Base-by-base conservation (phyloP, 495 filamentous ascomycete genomes). In the Lasiosphaeria ovina region DNA sequence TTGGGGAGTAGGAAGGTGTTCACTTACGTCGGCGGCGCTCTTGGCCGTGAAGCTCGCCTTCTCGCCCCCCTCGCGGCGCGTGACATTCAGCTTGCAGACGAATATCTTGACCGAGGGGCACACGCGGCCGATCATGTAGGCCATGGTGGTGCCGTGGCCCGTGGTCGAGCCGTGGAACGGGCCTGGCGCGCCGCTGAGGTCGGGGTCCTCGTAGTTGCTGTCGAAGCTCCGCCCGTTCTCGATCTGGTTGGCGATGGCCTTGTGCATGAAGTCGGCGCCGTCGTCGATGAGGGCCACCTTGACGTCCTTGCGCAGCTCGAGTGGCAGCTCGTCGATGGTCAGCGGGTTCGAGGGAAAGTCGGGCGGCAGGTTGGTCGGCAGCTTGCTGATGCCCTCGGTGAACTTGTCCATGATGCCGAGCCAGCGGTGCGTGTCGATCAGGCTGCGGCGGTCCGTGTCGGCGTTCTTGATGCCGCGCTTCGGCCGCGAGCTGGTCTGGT, bases 121-220 rank as follows among this genome's bases (percentile, higher is more conserved):
- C 1, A 79, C 57, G 16, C 64, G 58, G 38, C 57, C 57, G 12
- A 80, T 73, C 12, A 72, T 55, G 31, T 57, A 64, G 0, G 74
- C 77, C 74, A 80, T 80, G 44, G 65, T 42, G 0, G 77, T 80
- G 0, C 77, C 77, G 57, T 79, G 76, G 11, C 69, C 70, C 4
- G 64, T 62, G 6, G 56, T 60, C 0, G 73, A 70, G 8, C 64
- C 66, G 53, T 74, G 76, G 51, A 71, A 74, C 0, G 70, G 69
- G 32, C 60, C 44, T 3, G 51, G 62, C 32, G 57, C 54, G 4
- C 62, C 54, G 44, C 70, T 60, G 24, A 45, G 31, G 3, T 62
- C 67, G 49, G 66, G 62, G 6, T 61, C 51, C 9, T 62, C 57
- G 61, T 60, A 72, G 45, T 10, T 51, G 16, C 17, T 33, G 9